Percentiles rank a stretch among this genome's conserved stretches.
These are phyloP conservation scores for Metschnikowia chrysomelidarum DNA, from an alignment of 805 yeast species.

Conservation along the genomic window DNA sequence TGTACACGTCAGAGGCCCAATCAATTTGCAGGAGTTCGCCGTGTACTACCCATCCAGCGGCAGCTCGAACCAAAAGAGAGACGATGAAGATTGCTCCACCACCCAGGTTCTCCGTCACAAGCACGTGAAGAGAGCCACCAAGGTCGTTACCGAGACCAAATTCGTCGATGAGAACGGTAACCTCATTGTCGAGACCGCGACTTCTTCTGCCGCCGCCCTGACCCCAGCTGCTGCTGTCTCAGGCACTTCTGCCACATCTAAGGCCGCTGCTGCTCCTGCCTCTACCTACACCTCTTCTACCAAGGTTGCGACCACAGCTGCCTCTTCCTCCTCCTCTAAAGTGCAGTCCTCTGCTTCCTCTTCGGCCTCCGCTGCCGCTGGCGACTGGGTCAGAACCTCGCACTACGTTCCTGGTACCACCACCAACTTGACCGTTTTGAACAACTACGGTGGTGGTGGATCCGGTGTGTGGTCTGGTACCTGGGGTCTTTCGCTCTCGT, in stretches of 20 bases:
- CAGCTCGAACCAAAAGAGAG: constrained; percentile 39
- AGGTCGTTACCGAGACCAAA: constrained; percentile 76
- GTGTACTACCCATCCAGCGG: constrained; percentile 73
- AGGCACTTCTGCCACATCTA: constrained; percentile 1
- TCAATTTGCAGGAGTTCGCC: constrained; percentile 78
- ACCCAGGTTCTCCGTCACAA: constrained; percentile 42
- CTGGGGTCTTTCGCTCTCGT: constrained; percentile 92
- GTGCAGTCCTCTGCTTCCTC: constrained; percentile 40
- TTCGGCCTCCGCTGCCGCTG: constrained; percentile 16
- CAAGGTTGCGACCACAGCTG: constrained; percentile 27
- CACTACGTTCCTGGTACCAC: constrained; percentile 68
- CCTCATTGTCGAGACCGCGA: constrained; percentile 22
- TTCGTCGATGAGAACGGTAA: constrained; percentile 61
- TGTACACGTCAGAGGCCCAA: constrained; percentile 88
- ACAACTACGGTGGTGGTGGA: constrained; percentile 84
- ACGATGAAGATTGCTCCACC: constrained; percentile 46
- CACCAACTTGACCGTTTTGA: constrained; percentile 75
- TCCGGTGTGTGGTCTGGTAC: constrained; percentile 86
- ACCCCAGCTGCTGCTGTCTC: constrained; percentile 4
- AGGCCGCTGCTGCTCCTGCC: constrained; percentile 15
- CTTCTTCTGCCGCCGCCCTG: constrained; percentile 1
- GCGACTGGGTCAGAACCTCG: constrained; percentile 67
- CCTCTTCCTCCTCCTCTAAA: constrained; percentile 31
- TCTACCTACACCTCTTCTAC: constrained; percentile 24
- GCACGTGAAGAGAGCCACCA: constrained; percentile 61